These are phyloP conservation scores for Pseudofabraea citricarpa DNA, from an alignment of 2,329 filamentous ascomycete species.

Conservation along the genomic window DNA sequence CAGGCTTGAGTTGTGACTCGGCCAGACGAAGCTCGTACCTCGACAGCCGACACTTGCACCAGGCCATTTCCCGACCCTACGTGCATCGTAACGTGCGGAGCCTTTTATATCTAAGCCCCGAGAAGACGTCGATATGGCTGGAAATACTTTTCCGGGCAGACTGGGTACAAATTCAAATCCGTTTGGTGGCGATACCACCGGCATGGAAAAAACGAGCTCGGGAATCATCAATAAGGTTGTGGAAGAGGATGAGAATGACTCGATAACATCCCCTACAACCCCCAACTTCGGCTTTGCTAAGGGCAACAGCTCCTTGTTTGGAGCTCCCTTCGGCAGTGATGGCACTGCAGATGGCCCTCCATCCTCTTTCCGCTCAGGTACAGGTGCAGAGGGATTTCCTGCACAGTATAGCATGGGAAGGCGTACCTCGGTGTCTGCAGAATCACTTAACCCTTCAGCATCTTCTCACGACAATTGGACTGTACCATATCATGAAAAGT, in stretches of 20 bases:
- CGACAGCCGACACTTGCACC: too few relatives aligned
- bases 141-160: constrained; percentile 71
- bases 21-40: not conserved
- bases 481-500: constrained; percentile 81
- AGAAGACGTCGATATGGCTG: constrained; percentile 53
- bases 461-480: constrained; percentile 85
- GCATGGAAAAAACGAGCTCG: constrained; percentile 34
- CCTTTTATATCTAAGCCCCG: constrained; percentile 11
- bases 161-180: constrained; percentile 67
- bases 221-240: constrained; percentile 48
- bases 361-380: constrained; percentile 29
- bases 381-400: constrained; percentile 66
- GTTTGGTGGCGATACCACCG: constrained; percentile 51
- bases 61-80: too few relatives aligned
- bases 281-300: constrained; percentile 45
- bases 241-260: constrained; percentile 66
- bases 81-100: too few relatives aligned
- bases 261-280: constrained; percentile 69
- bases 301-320: constrained; percentile 30
- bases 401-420: constrained; percentile 91
- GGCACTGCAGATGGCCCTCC: constrained; percentile 41
- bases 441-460: constrained; percentile 86
- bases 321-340: constrained; percentile 38
- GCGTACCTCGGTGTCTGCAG: constrained; percentile 92
- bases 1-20: too few relatives aligned